Percentiles rank a stretch among this genome's conserved stretches.
Evolutionary conservation across 2,329 filamentous ascomycete genomes (phyloP).

Genomic region (Byssochlamys sp.): DNA sequence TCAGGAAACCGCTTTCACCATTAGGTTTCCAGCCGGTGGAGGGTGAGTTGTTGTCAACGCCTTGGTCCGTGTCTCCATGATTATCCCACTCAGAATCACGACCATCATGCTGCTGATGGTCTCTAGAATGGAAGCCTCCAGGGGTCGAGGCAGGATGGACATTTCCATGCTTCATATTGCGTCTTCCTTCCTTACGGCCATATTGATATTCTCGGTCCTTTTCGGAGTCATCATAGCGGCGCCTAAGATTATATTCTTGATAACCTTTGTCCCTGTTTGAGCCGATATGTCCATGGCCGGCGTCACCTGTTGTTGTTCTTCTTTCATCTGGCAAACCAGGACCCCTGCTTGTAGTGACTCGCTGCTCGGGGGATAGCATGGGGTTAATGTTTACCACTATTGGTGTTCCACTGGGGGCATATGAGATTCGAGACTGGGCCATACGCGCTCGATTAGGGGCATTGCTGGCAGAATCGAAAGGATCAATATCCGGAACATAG

Average conservation of each 20-base stretch:
- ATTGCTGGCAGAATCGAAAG: background rate
- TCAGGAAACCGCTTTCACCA: background rate
- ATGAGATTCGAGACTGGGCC: background rate
- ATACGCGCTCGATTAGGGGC: background rate
- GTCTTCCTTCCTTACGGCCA: background rate
- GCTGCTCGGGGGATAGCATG: background rate
- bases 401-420: background rate
- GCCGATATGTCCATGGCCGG: background rate
- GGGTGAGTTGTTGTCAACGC: background rate
- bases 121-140: background rate
- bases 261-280: background rate
- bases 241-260: background rate
- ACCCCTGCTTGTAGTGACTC: background rate
- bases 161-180: background rate
- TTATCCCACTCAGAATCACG: background rate
- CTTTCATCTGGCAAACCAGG: background rate
- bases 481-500: background rate
- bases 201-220: background rate
- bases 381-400: background rate
- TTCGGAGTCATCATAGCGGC: background rate
- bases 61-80: background rate
- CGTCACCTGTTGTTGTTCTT: background rate
- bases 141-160: background rate
- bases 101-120: background rate
- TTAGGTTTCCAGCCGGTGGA: background rate